Evolutionary conservation across 441 rosid genomes (phyloP).

Genomic region (Populus hybrid): DNA sequence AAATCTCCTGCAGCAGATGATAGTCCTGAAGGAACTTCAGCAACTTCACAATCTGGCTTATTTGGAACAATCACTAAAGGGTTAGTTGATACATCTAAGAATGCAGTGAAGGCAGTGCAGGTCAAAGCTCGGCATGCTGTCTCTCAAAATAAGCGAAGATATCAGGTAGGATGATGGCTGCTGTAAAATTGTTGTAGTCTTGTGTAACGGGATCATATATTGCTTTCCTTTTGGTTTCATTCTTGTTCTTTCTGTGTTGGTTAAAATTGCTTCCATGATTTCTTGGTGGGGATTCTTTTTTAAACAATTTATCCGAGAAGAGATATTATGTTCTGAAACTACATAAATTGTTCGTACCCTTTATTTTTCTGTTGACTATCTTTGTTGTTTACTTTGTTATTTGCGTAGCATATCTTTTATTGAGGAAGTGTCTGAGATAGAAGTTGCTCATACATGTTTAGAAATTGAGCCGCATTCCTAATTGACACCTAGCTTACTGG

Average conservation of each 20-base stretch:
- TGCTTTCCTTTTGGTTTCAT: background rate
- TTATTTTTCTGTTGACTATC: background rate
- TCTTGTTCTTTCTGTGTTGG: background rate
- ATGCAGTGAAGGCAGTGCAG: too few species aligned
- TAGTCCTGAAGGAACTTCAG: too few species aligned
- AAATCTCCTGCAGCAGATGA: too few species aligned
- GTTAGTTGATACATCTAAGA: too few species aligned
- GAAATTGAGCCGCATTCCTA: too few species aligned
- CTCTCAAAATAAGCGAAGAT: too few species aligned
- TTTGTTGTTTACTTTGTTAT: background rate
- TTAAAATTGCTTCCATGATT: background rate
- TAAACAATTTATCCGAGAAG: background rate
- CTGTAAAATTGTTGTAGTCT: background rate
- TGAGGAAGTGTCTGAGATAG: background rate
- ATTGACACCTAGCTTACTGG: background rate
- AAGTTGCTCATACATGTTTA: background rate
- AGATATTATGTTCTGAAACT: background rate
- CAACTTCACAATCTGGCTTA: too few species aligned
- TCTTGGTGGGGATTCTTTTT: background rate
- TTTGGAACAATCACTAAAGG: too few species aligned
- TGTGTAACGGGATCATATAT: background rate
- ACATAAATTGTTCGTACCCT: background rate
- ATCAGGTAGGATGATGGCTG: conserved; percentile 53
- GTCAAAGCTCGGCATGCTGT: too few species aligned
- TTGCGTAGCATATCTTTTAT: background rate